Evolutionary conservation across 768 basidiomycete genomes (phyloP).

Genomic region (Antrodiella citrinella): DNA sequence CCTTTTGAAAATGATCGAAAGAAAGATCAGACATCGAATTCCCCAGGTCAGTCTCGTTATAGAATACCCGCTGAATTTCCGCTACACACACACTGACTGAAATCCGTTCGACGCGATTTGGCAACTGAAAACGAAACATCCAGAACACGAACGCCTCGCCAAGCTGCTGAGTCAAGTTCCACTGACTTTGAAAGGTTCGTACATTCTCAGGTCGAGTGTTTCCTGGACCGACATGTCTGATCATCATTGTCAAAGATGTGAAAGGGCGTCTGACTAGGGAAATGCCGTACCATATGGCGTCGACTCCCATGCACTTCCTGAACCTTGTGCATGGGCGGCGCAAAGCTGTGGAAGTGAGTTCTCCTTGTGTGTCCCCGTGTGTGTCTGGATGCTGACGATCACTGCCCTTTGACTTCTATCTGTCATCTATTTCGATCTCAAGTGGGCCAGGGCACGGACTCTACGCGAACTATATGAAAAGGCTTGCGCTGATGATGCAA

Average conservation of each 20-base stretch:
- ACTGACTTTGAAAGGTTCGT: constrained; percentile 34
- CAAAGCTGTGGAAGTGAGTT: constrained; percentile 40
- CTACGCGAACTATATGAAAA: constrained; percentile 31
- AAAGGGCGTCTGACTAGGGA: constrained; percentile 22
- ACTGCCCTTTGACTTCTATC: constrained; percentile 1
- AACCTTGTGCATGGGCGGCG: constrained; percentile 33
- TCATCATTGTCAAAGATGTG: constrained; percentile 23
- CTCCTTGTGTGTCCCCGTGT: not conserved
- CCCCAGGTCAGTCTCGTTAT: not conserved
- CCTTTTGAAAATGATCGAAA: not conserved
- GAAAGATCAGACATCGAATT: not conserved
- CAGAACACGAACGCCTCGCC: constrained; percentile 28
- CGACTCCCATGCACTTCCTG: constrained; percentile 26
- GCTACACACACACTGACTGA: not conserved
- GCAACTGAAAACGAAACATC: too few species aligned
- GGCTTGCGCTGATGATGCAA: constrained; percentile 13
- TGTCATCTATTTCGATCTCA: not conserved
- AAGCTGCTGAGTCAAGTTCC: constrained; percentile 33
- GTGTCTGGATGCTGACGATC: not conserved
- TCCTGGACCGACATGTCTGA: not conserved
- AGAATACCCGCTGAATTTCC: not conserved
- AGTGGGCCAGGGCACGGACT: constrained; percentile 41
- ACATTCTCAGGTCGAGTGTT: not conserved
- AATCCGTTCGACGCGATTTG: not conserved
- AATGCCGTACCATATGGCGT: constrained; percentile 32